These are phyloP conservation scores for Zea luxurians DNA, from an alignment of 176 grass and related monocot genomes.

Conservation along the genomic window DNA sequence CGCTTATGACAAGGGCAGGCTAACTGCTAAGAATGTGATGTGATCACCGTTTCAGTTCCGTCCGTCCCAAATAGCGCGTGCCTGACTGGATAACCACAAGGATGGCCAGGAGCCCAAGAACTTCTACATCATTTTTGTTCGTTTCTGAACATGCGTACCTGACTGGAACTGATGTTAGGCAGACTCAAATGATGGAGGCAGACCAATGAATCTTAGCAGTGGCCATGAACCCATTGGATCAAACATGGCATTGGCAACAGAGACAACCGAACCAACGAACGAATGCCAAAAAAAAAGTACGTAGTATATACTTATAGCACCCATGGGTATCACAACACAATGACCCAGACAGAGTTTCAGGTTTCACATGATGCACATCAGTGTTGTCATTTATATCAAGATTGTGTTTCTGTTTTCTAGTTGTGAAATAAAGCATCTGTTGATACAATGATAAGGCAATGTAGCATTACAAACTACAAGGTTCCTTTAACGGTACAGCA, in stretches of 20 bases:
- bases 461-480: conserved; percentile 31
- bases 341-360: conserved; percentile 3
- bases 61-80: too few relatives aligned
- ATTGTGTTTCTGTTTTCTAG: conserved; percentile 4
- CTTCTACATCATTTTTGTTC: too few relatives aligned
- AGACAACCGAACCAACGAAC: not conserved
- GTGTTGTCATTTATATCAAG: not conserved
- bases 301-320: too few relatives aligned
- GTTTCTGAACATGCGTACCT: too few relatives aligned
- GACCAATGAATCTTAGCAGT: not conserved
- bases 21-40: conserved; percentile 13
- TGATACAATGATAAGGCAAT: not conserved
- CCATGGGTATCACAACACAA: too few relatives aligned
- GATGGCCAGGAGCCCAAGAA: too few relatives aligned
- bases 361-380: not conserved
- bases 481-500: conserved; percentile 28
- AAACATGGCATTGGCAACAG: not conserved
- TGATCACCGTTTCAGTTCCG: not conserved
- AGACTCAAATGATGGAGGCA: not conserved
- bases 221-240: not conserved
- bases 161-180: too few relatives aligned
- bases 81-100: too few relatives aligned
- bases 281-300: too few relatives aligned
- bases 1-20: conserved; percentile 16
- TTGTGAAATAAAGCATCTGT: not conserved